A percentile compares a stretch with the other conserved stretches of the same genome.
phyloP scores from a whole-genome alignment of 768 basidiomycete genomes.

The Podaxis sp. region DNA sequence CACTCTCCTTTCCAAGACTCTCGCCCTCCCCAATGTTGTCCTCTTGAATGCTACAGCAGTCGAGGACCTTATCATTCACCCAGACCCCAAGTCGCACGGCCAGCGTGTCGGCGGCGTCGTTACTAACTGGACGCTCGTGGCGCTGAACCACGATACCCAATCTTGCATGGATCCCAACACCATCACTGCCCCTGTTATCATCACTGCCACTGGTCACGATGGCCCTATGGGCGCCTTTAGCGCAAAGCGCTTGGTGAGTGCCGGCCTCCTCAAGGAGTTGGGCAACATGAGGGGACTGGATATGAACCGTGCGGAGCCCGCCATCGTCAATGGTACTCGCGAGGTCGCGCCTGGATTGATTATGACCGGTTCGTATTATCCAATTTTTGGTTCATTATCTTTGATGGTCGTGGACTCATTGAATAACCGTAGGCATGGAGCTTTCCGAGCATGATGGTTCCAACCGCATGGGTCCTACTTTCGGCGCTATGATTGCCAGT shows the following conservation, averaged over 20 bases:
- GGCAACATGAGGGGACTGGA: constrained; percentile 79
- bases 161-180: constrained; percentile 78
- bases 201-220: constrained; percentile 74
- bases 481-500: constrained; percentile 77
- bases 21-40: constrained; percentile 66
- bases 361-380: constrained; percentile 52
- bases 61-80: constrained; percentile 73
- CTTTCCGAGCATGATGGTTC: constrained; percentile 77
- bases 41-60: constrained; percentile 77
- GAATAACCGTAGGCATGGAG: constrained; percentile 61
- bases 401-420: not conserved
- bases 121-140: constrained; percentile 49
- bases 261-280: constrained; percentile 67
- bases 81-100: constrained; percentile 40
- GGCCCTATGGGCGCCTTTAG: constrained; percentile 80
- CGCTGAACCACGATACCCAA: constrained; percentile 68
- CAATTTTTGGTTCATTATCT: not conserved
- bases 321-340: constrained; percentile 73
- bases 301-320: constrained; percentile 79
- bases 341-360: constrained; percentile 74
- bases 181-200: constrained; percentile 72
- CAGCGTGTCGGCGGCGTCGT: constrained; percentile 48
- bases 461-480: constrained; percentile 76
- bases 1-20: constrained; percentile 66
- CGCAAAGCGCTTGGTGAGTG: constrained; percentile 73